Evolutionary conservation across 2,329 filamentous ascomycete genomes (phyloP), one percentile per base, ranked within the genome.

Genomic region (Sphaerostilbella broomeana): DNA sequence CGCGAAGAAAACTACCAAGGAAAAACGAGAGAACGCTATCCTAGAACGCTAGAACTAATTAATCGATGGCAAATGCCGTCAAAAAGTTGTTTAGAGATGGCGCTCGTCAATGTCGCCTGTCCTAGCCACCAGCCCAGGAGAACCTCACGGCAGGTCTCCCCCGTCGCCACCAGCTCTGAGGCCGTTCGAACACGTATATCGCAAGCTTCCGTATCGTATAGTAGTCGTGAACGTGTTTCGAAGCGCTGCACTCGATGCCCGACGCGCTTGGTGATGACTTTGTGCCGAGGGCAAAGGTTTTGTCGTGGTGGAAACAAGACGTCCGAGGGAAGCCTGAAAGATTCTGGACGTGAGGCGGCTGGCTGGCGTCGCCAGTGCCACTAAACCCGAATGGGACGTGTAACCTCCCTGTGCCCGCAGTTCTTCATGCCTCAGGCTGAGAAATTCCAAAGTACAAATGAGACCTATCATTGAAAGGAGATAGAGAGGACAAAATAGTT

Each of bases 181-280:
- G 57, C 58, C 54, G 56, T 53, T 49, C 47, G 50, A 57, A 52
- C 40, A 61, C 54, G 51, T 56, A 56, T 56, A 58, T 63, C 61
- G 62, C 60, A 53, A 45, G 55, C 50, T 50, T 51, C 48, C 49
- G 55, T 56, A 46, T 66, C 56, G 54, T 54, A 51, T 49, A 44
- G 44, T 49, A 45, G 44, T 52, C 47, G 45, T 41, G 40, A 38
- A 44, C 42, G 53, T 53, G 50, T 43, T 52, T 55, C 45, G 44
- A 40, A 48, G 47, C 51, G 58, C 51, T 55, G 57, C 58, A 62
- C 61, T 61, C 63, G 65, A 66, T 67, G 64, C 60, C 62, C 63
- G 71, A 70, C 69, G 68, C 72, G 74, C 67, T 67, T 65, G 62
- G 60, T 64, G 67, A 68, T 72, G 64, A 53, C 45, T 56, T 61